These are phyloP conservation scores for Pittosporum tobira DNA, from an alignment of 129 eudicot genomes.

Conservation along the genomic window DNA sequence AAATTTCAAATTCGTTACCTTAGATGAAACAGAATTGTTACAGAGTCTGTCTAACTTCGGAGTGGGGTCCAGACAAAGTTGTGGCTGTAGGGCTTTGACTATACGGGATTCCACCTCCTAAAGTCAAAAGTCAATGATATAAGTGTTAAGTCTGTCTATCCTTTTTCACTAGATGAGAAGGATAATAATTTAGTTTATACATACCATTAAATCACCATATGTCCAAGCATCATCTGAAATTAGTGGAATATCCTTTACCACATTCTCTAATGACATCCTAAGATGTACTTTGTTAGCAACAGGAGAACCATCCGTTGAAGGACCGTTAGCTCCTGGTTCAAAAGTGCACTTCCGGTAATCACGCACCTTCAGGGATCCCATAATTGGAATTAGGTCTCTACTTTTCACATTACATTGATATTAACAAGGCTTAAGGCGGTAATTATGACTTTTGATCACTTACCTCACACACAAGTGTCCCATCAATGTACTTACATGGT, in stretches of 20 bases:
- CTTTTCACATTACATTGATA: neutral
- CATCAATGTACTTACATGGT: constrained; percentile 77
- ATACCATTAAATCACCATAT: constrained; percentile 95
- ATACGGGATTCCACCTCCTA: constrained; percentile 93
- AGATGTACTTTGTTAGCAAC: constrained; percentile 48
- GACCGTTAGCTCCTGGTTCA: constrained; percentile 37
- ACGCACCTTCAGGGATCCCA: constrained; percentile 52
- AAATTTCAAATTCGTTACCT: constrained; percentile 32
- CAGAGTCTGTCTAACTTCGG: constrained; percentile 70
- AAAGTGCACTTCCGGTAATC: constrained; percentile 63
- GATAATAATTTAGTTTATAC: constrained; percentile 14
- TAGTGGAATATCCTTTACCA: constrained; percentile 83
- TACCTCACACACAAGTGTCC: constrained; percentile 79
- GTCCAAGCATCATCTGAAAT: constrained; percentile 84
- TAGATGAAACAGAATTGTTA: constrained; percentile 27
- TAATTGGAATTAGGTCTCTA: neutral
- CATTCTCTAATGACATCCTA: constrained; percentile 80
- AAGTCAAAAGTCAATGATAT: constrained; percentile 12
- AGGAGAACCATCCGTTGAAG: constrained; percentile 39
- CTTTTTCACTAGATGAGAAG: constrained; percentile 5
- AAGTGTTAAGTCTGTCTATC: constrained; percentile 1
- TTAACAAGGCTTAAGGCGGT: neutral
- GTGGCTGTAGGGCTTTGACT: constrained; percentile 71
- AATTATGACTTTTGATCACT: constrained; percentile 11
- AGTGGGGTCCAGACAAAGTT: constrained; percentile 63